A percentile compares a stretch with the other conserved stretches of the same genome.
Evolutionary conservation across 345 rosid species (phyloP).

Genomic region (Pelargonium nanum): DNA sequence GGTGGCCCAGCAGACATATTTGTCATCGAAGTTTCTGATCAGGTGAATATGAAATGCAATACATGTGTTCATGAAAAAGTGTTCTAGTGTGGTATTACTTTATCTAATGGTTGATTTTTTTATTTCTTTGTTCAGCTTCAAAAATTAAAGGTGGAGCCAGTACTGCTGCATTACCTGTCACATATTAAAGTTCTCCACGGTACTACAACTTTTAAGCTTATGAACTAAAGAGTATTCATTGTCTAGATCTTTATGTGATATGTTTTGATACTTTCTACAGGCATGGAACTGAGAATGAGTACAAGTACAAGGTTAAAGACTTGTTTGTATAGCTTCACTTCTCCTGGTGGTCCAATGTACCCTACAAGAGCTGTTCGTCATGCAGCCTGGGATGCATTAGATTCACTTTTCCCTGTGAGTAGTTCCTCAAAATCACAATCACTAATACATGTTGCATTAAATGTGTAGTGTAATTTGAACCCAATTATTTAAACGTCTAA

Average conservation of each 20-base stretch:
- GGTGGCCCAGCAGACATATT: constrained; percentile 85
- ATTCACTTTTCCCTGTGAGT: constrained; percentile 92
- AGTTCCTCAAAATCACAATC: neutral
- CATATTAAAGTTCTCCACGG: constrained; percentile 78
- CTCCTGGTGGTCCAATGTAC: constrained; percentile 98
- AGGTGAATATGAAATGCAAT: constrained; percentile 32
- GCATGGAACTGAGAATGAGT: constrained; percentile 90
- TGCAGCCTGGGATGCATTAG: constrained; percentile 96
- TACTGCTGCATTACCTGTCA: constrained; percentile 75
- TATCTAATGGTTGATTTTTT: neutral
- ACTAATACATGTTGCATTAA: neutral
- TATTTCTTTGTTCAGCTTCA: constrained; percentile 50
- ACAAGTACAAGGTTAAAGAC: constrained; percentile 90
- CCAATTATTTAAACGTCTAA: neutral
- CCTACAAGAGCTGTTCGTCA: constrained; percentile 98
- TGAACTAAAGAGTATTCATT: neutral
- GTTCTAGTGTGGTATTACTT: neutral
- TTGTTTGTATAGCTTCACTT: constrained; percentile 87
- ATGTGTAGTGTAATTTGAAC: neutral
- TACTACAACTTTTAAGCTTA: constrained; percentile 14
- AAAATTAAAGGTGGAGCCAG: constrained; percentile 96
- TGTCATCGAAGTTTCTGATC: constrained; percentile 89
- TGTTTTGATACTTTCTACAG: constrained; percentile 27
- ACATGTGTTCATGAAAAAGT: neutral
- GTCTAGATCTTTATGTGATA: neutral